Percentiles rank a stretch among this genome's conserved stretches.
phyloP scores from a whole-genome alignment of 257 asterid species.

The Nicotiana undulata region DNA sequence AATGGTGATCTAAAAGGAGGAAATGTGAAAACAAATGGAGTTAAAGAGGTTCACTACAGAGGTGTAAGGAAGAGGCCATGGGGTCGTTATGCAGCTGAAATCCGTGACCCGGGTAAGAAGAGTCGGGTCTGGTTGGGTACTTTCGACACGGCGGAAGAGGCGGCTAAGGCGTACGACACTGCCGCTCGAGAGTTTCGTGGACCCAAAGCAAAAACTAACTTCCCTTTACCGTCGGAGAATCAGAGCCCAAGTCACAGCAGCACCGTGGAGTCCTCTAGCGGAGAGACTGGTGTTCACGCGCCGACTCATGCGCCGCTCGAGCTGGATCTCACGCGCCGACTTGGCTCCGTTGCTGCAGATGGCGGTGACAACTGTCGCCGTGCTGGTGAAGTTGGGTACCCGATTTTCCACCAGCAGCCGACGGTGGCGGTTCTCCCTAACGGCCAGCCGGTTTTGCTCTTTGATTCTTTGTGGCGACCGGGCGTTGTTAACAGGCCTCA shows the following conservation, averaged over 20 bases:
- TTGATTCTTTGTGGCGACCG: conserved; percentile 8
- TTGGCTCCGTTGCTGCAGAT: conserved; percentile 20
- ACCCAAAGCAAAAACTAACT: conserved; percentile 77
- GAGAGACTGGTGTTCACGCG: conserved; percentile 32
- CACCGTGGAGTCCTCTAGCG: conserved; percentile 72
- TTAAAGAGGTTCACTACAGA: conserved; percentile 60
- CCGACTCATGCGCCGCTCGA: conserved; percentile 53
- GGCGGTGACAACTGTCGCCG: conserved; percentile 14
- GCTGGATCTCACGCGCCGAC: conserved; percentile 82
- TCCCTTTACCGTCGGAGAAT: conserved; percentile 32
- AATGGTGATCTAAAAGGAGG: conserved; percentile 3
- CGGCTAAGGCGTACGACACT: conserved; percentile 82
- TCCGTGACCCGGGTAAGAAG: conserved; percentile 87
- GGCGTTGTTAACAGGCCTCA: conserved; percentile 6
- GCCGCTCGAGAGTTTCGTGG: conserved; percentile 89
- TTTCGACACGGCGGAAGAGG: conserved; percentile 89
- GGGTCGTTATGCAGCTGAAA: conserved; percentile 99
- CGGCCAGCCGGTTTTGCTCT: conserved; percentile 51
- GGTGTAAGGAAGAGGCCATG: conserved; percentile 96
- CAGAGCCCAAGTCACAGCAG: conserved; percentile 71
- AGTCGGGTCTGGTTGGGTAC: conserved; percentile 90
- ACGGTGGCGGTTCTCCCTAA: conserved; percentile 58
- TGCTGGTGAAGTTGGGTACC: conserved; percentile 14
- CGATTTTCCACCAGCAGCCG: conserved; percentile 34
- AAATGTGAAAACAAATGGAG: conserved; percentile 27